Evolutionary conservation across 495 filamentous ascomycete genomes (phyloP).

Genomic region (Talaromyces trachyspermus): DNA sequence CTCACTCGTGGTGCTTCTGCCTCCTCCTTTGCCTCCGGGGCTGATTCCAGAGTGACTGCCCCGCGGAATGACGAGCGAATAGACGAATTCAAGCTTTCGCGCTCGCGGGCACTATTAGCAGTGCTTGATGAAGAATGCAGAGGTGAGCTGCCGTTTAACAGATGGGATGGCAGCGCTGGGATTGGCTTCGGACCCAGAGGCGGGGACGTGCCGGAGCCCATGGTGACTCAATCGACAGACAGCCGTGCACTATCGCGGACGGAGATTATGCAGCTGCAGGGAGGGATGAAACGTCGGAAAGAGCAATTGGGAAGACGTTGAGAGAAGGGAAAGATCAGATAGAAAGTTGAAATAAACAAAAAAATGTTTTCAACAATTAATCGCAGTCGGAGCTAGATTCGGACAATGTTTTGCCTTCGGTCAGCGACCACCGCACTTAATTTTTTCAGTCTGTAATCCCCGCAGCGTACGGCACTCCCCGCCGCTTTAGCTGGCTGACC

Average conservation of each 20-base stretch:
- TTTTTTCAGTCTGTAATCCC: background rate
- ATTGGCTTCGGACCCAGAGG: constrained; percentile 32
- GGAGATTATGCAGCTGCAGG: too few species aligned
- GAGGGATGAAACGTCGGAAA: background rate
- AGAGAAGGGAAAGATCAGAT: background rate
- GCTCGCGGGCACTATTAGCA: constrained; percentile 38
- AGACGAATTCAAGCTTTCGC: constrained; percentile 45
- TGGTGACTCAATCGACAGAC: constrained; percentile 9
- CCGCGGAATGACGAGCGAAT: constrained; percentile 44
- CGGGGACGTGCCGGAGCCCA: constrained; percentile 35
- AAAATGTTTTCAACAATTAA: too few species aligned
- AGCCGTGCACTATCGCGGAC: too few species aligned
- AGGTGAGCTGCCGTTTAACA: constrained; percentile 42
- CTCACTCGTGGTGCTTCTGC: too few species aligned
- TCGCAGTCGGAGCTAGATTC: background rate
- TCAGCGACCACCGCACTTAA: constrained; percentile 1
- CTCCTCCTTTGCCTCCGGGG: background rate
- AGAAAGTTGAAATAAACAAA: constrained; percentile 3
- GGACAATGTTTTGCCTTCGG: constrained; percentile 1
- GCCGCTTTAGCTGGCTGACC: background rate
- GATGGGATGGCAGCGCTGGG: constrained; percentile 40
- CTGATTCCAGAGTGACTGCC: constrained; percentile 32
- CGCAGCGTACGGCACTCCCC: background rate
- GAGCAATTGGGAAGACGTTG: too few species aligned
- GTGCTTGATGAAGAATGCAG: constrained; percentile 25